These are phyloP conservation scores for Amphichorda felina DNA, from an alignment of 2,329 filamentous ascomycete genomes.

Conservation along the genomic window DNA sequence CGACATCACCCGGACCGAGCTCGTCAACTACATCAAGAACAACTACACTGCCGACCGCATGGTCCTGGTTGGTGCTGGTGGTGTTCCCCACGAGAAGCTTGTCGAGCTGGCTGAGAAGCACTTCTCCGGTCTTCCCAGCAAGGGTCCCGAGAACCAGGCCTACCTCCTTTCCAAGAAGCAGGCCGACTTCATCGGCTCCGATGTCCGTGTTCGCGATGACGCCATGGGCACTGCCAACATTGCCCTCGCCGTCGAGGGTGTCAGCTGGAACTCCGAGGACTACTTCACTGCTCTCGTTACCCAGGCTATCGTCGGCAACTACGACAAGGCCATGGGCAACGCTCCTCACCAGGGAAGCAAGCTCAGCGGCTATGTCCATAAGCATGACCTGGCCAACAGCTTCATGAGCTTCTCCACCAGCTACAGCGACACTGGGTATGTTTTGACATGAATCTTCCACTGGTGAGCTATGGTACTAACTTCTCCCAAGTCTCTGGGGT, in stretches of 20 bases:
- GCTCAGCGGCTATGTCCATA: conserved; percentile 87
- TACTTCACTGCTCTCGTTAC: conserved; percentile 98
- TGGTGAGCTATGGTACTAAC: conserved; percentile 10
- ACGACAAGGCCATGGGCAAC: conserved; percentile 97
- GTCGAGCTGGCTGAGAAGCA: conserved; percentile 95
- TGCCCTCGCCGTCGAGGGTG: conserved; percentile 96
- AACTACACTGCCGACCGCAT: conserved; percentile 99
- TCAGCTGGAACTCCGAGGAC: conserved; percentile 98
- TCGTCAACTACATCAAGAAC: conserved; percentile 94
- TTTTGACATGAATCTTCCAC: conserved; percentile 5
- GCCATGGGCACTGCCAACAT: conserved; percentile 95
- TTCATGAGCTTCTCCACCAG: conserved; percentile 99
- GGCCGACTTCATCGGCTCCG: conserved; percentile 93
- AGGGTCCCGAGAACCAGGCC: conserved; percentile 62
- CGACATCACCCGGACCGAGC: conserved; percentile 84
- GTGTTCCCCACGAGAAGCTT: conserved; percentile 84
- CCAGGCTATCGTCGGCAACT: conserved; percentile 98
- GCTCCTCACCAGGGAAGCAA: conserved; percentile 96
- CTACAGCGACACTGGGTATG: conserved; percentile 98
- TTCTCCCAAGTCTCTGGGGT: conserved; percentile 73
- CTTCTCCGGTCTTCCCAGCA: conserved; percentile 69
- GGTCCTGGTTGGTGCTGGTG: conserved; percentile 93
- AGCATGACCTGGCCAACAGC: conserved; percentile 94
- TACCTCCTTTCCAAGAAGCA: conserved; percentile 71
- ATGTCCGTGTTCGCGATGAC: conserved; percentile 91